Percentiles rank a stretch among this genome's conserved stretches.
phyloP scores from a whole-genome alignment of 1,284 basidiomycete species.

The Cystobasidiaceae sp. region DNA sequence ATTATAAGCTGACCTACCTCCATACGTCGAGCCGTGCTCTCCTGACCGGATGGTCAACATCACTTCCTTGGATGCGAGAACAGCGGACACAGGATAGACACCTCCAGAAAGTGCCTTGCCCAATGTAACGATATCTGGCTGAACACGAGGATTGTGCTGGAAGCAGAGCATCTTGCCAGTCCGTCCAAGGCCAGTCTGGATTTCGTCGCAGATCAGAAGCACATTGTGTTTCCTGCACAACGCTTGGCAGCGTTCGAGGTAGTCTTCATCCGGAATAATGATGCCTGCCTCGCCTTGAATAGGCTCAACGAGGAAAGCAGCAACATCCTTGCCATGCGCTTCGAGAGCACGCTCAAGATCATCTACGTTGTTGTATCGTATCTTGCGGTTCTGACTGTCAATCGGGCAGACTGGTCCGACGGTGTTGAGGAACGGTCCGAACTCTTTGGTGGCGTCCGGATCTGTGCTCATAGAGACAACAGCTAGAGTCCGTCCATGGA shows the following conservation, averaged over 20 bases:
- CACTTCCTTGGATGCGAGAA: constrained; percentile 78
- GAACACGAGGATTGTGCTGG: constrained; percentile 74
- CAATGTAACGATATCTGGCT: constrained; percentile 87
- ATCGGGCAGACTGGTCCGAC: constrained; percentile 67
- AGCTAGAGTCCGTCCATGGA: constrained; percentile 77
- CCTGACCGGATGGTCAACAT: constrained; percentile 97
- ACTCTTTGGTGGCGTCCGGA: constrained; percentile 77
- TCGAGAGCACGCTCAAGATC: constrained; percentile 80
- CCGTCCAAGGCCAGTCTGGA: constrained; percentile 83
- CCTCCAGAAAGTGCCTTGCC: constrained; percentile 96
- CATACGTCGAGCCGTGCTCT: constrained; percentile 95
- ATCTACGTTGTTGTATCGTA: constrained; percentile 74
- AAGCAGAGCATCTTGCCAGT: constrained; percentile 83
- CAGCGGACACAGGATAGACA: constrained; percentile 93
- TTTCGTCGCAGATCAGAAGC: constrained; percentile 93
- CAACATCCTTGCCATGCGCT: constrained; percentile 73
- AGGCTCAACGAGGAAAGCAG: constrained; percentile 92
- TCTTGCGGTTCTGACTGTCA: constrained; percentile 55
- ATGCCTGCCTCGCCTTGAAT: constrained; percentile 82
- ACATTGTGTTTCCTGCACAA: constrained; percentile 93
- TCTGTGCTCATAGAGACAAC: constrained; percentile 83
- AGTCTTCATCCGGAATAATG: constrained; percentile 84
- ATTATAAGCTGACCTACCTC: constrained; percentile 64
- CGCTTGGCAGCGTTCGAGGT: constrained; percentile 68
- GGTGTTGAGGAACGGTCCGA: constrained; percentile 81